phyloP scores from a whole-genome alignment of 805 yeast genomes.

The Candida multigemmis region DNA sequence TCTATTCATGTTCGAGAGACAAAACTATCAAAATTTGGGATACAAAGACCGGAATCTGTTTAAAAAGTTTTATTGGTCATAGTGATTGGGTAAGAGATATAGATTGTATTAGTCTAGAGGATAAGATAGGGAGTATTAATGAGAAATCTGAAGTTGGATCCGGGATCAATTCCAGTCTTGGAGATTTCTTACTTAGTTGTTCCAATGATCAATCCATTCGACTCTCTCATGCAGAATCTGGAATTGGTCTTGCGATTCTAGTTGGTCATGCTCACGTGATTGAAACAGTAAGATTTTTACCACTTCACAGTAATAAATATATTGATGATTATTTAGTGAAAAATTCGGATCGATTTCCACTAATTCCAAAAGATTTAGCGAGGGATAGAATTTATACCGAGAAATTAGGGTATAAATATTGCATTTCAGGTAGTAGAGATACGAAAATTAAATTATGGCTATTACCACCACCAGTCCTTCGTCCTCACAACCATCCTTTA shows the following conservation, averaged over 20 bases:
- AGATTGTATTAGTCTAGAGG: slow-evolving; percentile 25
- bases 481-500: slow-evolving; percentile 45
- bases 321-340: slow-evolving; percentile 37
- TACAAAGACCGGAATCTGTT: slow-evolving; percentile 55
- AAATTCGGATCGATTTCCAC: slow-evolving; percentile 19
- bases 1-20: slow-evolving; percentile 61
- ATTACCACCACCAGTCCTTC: slow-evolving; percentile 55
- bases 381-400: slow-evolving; percentile 16
- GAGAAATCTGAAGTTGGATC: slow-evolving; percentile 3
- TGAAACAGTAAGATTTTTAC: slow-evolving; percentile 64
- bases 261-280: slow-evolving; percentile 80
- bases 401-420: slow-evolving; percentile 54
- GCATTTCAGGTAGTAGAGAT: slow-evolving; percentile 77
- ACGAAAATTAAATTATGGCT: slow-evolving; percentile 68
- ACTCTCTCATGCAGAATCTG: slow-evolving; percentile 55
- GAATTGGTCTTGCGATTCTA: slow-evolving; percentile 58
- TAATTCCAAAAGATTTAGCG: slow-evolving; percentile 21
- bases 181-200: slow-evolving; percentile 58
- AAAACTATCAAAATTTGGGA: slow-evolving; percentile 58
- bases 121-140: slow-evolving; percentile 5
- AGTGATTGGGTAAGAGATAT: slow-evolving; percentile 80
- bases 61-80: slow-evolving; percentile 65
- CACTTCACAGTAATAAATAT: slow-evolving; percentile 35
- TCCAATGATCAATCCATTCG: slow-evolving; percentile 74
- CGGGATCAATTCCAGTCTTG: slow-evolving; percentile 12